Conservation (phyloP, 2,329 filamentous ascomycete genomes). For the Fusarium sp. region DNA sequence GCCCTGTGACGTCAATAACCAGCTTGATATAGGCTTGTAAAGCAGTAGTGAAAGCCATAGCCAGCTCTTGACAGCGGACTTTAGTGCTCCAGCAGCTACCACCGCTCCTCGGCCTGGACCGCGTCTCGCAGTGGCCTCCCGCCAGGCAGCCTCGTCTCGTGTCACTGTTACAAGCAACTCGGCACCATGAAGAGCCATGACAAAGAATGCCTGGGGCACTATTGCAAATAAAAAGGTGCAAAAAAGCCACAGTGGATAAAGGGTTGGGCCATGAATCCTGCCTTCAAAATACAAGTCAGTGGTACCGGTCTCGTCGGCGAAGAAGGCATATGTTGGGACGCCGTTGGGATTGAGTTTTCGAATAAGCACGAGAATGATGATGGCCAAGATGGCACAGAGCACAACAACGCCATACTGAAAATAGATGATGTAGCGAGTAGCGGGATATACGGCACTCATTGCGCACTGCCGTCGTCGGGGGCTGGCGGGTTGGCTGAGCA, state of each 20-base stretch:
- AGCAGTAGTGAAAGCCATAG: background rate
- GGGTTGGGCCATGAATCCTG: background rate
- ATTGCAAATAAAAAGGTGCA: background rate
- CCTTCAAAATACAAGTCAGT: background rate
- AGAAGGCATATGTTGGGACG: background rate
- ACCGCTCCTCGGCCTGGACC: background rate
- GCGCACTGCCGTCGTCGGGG: background rate
- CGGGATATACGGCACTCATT: background rate
- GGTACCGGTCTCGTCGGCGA: background rate
- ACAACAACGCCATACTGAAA: background rate
- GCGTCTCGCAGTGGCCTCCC: background rate
- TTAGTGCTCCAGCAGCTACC: background rate
- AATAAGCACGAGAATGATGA: background rate
- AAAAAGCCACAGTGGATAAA: background rate
- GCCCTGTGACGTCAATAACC: background rate
- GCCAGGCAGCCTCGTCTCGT: background rate
- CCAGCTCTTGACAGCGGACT: background rate
- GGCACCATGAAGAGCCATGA: background rate
- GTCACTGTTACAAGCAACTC: background rate
- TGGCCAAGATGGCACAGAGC: background rate
- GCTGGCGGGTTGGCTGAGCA: background rate
- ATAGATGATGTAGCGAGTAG: background rate
- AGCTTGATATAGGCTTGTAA: background rate
- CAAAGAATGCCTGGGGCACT: background rate
- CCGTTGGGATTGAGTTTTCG: background rate